Percentiles rank a stretch among this genome's conserved stretches.
These are phyloP conservation scores for Thalassiosira tumida DNA, from an alignment of 352 stramenopile genomes.

Conservation along the genomic window DNA sequence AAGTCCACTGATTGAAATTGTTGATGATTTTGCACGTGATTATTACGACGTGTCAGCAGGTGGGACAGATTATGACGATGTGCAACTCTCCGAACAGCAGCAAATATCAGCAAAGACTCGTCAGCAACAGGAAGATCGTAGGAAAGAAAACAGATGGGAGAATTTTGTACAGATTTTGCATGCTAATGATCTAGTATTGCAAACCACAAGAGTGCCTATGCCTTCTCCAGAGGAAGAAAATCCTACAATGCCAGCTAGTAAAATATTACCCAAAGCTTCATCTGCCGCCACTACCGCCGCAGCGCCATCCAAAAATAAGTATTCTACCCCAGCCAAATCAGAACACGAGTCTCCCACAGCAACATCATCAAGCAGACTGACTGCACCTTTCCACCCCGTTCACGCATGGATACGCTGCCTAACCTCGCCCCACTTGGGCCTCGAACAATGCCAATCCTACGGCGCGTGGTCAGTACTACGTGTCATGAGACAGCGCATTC, in stretches of 20 bases:
- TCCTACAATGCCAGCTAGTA: too few species aligned
- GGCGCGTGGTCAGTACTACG: conserved; percentile 61
- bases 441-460: conserved; percentile 58
- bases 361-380: too few species aligned
- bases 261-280: background rate
- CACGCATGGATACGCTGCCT: conserved; percentile 66
- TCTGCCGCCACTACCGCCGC: background rate
- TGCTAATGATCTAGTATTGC: conserved; percentile 47
- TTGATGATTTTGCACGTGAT: background rate
- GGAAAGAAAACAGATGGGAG: conserved; percentile 60
- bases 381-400: conserved; percentile 49
- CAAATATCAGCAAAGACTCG: too few species aligned
- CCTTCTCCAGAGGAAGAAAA: too few species aligned
- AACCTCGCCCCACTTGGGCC: conserved; percentile 53
- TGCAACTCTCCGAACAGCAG: background rate
- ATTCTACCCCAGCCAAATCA: background rate
- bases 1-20: conserved; percentile 20
- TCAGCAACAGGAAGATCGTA: background rate
- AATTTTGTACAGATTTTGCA: conserved; percentile 73
- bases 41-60: background rate
- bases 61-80: background rate
- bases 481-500: conserved; percentile 65
- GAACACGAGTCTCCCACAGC: too few species aligned
- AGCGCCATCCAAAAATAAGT: background rate
- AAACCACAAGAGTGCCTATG: too few species aligned